These are phyloP conservation scores for Hagleromyces aurorensis DNA, from an alignment of 805 yeast species.

Conservation along the genomic window DNA sequence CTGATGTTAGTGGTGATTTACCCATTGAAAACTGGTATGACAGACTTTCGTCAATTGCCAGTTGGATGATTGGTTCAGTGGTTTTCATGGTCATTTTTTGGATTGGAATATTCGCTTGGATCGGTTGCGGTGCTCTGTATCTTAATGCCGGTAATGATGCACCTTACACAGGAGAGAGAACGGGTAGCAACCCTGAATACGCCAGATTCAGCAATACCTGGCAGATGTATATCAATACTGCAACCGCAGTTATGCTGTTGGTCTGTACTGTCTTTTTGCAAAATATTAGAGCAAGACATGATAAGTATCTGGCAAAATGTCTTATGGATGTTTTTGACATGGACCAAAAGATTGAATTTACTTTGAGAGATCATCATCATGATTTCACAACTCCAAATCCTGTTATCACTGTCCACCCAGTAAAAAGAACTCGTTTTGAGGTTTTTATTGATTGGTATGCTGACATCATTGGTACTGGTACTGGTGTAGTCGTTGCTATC, in stretches of 20 bases:
- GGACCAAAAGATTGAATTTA: conserved; percentile 28
- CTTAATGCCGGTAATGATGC: conserved; percentile 21
- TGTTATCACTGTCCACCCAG: conserved; percentile 14
- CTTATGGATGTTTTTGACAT: conserved; percentile 17
- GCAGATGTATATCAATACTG: conserved; percentile 39
- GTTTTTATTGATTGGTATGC: conserved; percentile 34
- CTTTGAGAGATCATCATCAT: conserved; percentile 13
- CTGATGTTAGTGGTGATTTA: conserved; percentile 12
- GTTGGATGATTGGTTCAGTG: conserved; percentile 30
- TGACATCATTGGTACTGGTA: conserved; percentile 36
- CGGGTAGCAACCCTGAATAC: conserved; percentile 18
- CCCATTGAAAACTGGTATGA: conserved; percentile 31
- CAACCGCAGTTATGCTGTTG: conserved; percentile 32
- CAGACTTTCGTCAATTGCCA: conserved; percentile 21
- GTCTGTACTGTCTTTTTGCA: conserved; percentile 34
- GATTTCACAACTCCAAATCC: conserved; percentile 23
- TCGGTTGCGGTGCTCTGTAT: conserved; percentile 32
- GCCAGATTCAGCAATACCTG: conserved; percentile 30
- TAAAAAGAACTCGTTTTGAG: conserved; percentile 16
- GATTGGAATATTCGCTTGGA: conserved; percentile 34
- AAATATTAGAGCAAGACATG: conserved; percentile 35
- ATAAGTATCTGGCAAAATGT: conserved; percentile 22
- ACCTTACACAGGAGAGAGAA: conserved; percentile 21
- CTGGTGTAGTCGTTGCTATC: conserved; percentile 32
- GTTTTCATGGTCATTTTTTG: conserved; percentile 30